Evolutionary conservation across 306 rosid species (phyloP).

Genomic region (Dicorynia guianensis): DNA sequence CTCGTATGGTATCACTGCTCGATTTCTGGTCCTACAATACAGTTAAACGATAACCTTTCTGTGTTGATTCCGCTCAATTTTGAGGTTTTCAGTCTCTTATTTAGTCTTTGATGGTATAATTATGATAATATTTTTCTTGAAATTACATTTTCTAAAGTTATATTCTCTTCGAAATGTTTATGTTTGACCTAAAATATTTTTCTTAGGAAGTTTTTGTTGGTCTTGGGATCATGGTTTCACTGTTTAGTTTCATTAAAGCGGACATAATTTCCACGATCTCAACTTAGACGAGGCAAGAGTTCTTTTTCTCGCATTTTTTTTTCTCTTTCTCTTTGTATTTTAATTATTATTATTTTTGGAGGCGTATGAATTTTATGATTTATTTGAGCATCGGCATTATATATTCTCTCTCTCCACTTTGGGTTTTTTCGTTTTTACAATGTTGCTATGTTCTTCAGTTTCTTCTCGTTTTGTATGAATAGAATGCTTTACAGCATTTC

Average conservation of each 20-base stretch:
- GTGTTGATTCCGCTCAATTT: background rate
- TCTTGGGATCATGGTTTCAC: background rate
- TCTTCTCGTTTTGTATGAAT: conserved; percentile 4
- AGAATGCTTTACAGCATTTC: background rate
- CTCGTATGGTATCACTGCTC: background rate
- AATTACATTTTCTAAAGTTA: too few relatives aligned
- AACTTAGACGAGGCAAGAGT: background rate
- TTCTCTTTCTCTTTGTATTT: background rate
- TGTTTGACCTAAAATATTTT: conserved; percentile 7
- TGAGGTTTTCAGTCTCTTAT: background rate
- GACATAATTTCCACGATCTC: background rate
- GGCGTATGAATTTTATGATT: background rate
- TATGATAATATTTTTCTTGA: background rate
- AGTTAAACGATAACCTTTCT: too few relatives aligned
- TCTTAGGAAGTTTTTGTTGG: background rate
- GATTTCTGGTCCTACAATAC: background rate
- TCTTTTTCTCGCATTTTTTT: background rate
- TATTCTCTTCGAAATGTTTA: background rate
- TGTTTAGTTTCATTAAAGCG: background rate
- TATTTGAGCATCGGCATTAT: background rate
- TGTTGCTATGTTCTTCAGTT: conserved; percentile 4
- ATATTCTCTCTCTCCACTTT: background rate
- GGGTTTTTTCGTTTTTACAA: conserved; percentile 1
- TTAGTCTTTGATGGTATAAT: background rate
- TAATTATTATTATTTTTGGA: background rate